Evolutionary conservation across 176 grass and related monocot species (phyloP), one percentile per base, ranked within the genome.

Genomic region (Puya raimondii): DNA sequence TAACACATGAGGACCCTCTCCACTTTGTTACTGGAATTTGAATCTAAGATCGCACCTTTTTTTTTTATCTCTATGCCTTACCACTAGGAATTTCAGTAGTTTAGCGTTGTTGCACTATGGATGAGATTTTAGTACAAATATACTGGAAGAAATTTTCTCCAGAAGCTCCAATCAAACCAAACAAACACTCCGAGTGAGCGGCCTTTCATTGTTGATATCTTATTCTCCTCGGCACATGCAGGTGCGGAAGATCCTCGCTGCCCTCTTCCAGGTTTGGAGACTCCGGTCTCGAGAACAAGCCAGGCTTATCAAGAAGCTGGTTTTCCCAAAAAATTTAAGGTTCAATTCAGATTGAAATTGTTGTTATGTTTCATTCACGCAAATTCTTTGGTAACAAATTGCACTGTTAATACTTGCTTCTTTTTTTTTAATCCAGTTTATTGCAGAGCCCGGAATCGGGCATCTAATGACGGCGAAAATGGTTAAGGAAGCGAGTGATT

Each of bases 401-500:
- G 33, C 33, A 42, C 33, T 42, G 33, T 42, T 42, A 42, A 42
- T 42, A 7, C 33, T 42, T 42, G 33, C 5, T 42, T n/a, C n/a
- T 42, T 42, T 70, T 65, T 77, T 10, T 52, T 16, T n/a, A 52
- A 11, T 53, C 84, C 74, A 93, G 90, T 86, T 89, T 72, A 72
- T 86, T 13, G 80, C 86, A 49, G 86, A 86, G 64, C 80, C 83
- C 49, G 86, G 78, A 25, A 71, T 89, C 12, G 74, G 64, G 22
- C 86, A 93, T 70, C 23, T 13, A 68, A 68, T 79, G 86, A 93
- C 83, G 0, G 71, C n/a, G 1, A 64, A 29, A 16, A 93, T 93
- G 90, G 90, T 93, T 76, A 86, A 92, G 76, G 47, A 85, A 84
- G 90, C 90, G 12, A 89, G 86, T 16, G 75, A 89, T 76, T 89